phyloP scores from a whole-genome alignment of 108 stramenopile species.

The Chaetoceros muelleri region DNA sequence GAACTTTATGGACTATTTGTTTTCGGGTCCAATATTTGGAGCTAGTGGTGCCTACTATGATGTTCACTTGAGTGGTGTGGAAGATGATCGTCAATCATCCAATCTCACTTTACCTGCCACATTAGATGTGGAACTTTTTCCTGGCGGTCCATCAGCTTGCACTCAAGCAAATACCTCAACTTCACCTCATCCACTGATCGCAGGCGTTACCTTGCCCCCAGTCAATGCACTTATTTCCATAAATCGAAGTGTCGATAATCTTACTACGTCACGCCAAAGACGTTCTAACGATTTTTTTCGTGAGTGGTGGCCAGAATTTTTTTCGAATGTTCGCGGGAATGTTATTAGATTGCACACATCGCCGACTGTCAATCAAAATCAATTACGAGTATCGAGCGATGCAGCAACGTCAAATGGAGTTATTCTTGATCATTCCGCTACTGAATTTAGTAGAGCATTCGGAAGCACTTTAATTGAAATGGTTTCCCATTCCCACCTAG shows the following conservation, averaged over 20 bases:
- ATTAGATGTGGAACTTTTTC: slow-evolving; percentile 58
- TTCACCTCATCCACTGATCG: slow-evolving; percentile 49
- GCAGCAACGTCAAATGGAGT: slow-evolving; percentile 3
- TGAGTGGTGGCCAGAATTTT: slow-evolving; percentile 9
- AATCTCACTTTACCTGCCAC: slow-evolving; percentile 12
- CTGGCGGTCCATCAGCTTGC: slow-evolving; percentile 60
- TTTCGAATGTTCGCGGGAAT: slow-evolving; percentile 36
- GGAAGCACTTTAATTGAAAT: slow-evolving; percentile 41
- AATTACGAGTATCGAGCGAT: not conserved
- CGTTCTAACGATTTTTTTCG: not conserved
- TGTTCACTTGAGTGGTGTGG: slow-evolving; percentile 10
- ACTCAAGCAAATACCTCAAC: slow-evolving; percentile 36
- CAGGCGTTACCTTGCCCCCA: slow-evolving; percentile 50
- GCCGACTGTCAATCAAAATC: not conserved
- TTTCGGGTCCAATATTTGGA: slow-evolving; percentile 49
- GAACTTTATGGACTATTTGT: slow-evolving; percentile 67
- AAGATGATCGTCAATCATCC: slow-evolving; percentile 8
- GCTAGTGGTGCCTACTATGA: slow-evolving; percentile 49
- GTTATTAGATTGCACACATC: slow-evolving; percentile 32
- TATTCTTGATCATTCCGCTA: slow-evolving; percentile 43
- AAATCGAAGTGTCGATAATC: slow-evolving; percentile 7
- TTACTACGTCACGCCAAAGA: not conserved
- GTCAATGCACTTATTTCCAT: slow-evolving; percentile 46
- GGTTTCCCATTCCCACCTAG: slow-evolving; percentile 2
- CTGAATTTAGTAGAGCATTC: slow-evolving; percentile 52